Evolutionary conservation across 1,139 yeast species (phyloP), one percentile per base, ranked within the genome.

Genomic region (Taiozyma onychis): DNA sequence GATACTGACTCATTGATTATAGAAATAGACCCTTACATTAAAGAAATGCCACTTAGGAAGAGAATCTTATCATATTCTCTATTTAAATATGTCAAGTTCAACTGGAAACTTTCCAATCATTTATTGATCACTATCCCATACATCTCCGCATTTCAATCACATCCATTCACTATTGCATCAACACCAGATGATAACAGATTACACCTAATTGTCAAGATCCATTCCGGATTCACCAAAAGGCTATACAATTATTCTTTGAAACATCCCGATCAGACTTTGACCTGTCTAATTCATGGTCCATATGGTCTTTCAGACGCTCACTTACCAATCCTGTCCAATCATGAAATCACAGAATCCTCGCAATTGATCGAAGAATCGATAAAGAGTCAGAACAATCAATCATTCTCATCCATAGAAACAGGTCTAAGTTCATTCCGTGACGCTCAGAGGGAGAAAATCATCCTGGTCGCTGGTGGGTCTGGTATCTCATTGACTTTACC

Each of bases 131-230:
- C 54, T 6, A 56, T 61, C 2, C 65, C 65, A 8, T 41, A 37
- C 1, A 48, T 60, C 8, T 49, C 44, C 3, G 4, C 49, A 21
- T 48, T 54, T 22, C 59, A 61, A 45, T 52, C 64, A 6, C 64
- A 61, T 41, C 65, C 65, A 13, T 60, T 61, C 47, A 61, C 64
- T 5, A 58, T 61, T 21, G 59, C 63, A 9, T 56, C 61, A 4
- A 26, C 54, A 2, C 50, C 56, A 14, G 41, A 46, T 18, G 55
- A 50, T 13, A 51, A 50, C 3, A 51, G 43, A 9, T 50, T 55
- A 4, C 37, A 54, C 2, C 39, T 61, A 8, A 51, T 60, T 22
- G 46, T 60, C 22, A 57, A 56, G 43, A 54, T 60, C 6, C 54
- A 55, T 13, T 37, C 49, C 2, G 62, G 63, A 0, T 61, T 61